Conservation (phyloP, 2,329 filamentous ascomycete species). For the Paraconiothyrium brasiliense region DNA sequence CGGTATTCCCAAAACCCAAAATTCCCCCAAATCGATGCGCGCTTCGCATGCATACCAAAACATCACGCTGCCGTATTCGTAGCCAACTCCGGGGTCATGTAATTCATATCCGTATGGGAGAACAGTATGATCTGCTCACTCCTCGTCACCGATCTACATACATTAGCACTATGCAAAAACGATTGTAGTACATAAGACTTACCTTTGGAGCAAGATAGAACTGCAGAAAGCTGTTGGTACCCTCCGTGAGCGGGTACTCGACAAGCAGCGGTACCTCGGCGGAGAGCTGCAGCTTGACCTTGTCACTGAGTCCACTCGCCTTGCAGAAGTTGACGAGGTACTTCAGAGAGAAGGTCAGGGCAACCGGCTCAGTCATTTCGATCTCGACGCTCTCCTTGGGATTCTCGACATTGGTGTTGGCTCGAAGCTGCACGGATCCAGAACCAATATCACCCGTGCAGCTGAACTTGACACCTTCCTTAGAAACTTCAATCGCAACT, state of each 20-base stretch:
- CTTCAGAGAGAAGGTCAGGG: conserved; percentile 97
- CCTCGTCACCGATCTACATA: conserved; percentile 73
- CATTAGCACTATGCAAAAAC: conserved; percentile 45
- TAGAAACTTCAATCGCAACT: conserved; percentile 96
- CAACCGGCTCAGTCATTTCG: conserved; percentile 88
- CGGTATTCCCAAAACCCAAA: conserved; percentile 30
- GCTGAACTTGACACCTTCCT: conserved; percentile 96
- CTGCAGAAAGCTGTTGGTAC: conserved; percentile 80
- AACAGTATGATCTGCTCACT: conserved; percentile 53
- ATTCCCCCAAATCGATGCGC: conserved; percentile 29
- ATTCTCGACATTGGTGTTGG: conserved; percentile 89
- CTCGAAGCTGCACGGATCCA: conserved; percentile 89
- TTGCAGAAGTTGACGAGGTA: conserved; percentile 99
- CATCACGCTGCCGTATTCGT: conserved; percentile 35
- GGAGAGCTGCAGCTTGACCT: conserved; percentile 92
- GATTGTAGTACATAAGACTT: conserved; percentile 39
- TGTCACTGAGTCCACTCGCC: conserved; percentile 81
- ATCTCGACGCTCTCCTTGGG: conserved; percentile 86
- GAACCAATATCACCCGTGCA: conserved; percentile 96
- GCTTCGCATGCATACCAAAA: conserved; percentile 39
- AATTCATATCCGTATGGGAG: conserved; percentile 33
- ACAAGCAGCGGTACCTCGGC: conserved; percentile 96
- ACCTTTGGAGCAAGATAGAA: conserved; percentile 99
- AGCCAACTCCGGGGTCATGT: conserved; percentile 39
- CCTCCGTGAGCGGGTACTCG: conserved; percentile 82